Conservation (phyloP, 768 basidiomycete genomes). For the Leccinum fibrillosum region DNA sequence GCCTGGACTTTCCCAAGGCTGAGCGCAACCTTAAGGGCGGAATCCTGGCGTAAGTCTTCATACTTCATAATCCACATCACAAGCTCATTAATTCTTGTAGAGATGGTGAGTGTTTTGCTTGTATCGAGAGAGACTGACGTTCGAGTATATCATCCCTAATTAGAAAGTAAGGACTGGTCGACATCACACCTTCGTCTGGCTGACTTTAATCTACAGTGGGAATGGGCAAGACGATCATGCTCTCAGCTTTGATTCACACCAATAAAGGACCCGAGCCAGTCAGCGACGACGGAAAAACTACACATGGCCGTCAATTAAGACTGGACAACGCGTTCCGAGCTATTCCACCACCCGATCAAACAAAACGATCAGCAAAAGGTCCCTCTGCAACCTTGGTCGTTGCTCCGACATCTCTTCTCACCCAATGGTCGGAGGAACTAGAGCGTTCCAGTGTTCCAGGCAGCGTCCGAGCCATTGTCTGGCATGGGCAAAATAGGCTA, state of each 20-base stretch:
- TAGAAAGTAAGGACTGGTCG: constrained; percentile 47
- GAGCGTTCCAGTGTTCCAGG: constrained; percentile 74
- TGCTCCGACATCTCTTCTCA: constrained; percentile 84
- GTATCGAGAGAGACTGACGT: constrained; percentile 2
- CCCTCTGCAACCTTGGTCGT: constrained; percentile 81
- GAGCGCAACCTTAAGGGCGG: constrained; percentile 79
- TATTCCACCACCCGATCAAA: constrained; percentile 32
- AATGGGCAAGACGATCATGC: constrained; percentile 95
- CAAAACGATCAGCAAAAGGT: constrained; percentile 23
- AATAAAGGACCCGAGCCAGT: constrained; percentile 51
- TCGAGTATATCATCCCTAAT: not conserved
- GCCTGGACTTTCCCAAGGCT: constrained; percentile 78
- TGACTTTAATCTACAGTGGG: constrained; percentile 57
- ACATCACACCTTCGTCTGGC: not conserved
- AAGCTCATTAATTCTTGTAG: constrained; percentile 21
- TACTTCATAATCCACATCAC: not conserved
- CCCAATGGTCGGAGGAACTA: constrained; percentile 96
- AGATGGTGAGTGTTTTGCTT: constrained; percentile 29
- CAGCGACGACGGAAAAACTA: constrained; percentile 24
- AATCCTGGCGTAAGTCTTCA: constrained; percentile 73
- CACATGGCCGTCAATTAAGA: constrained; percentile 54
- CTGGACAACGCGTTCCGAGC: constrained; percentile 63
- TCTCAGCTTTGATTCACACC: constrained; percentile 84
- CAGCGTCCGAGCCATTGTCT: constrained; percentile 63
- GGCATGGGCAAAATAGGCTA: constrained; percentile 87